Evolutionary conservation across 1,284 basidiomycete genomes (phyloP).

Genomic region (Farysia itapuensis): DNA sequence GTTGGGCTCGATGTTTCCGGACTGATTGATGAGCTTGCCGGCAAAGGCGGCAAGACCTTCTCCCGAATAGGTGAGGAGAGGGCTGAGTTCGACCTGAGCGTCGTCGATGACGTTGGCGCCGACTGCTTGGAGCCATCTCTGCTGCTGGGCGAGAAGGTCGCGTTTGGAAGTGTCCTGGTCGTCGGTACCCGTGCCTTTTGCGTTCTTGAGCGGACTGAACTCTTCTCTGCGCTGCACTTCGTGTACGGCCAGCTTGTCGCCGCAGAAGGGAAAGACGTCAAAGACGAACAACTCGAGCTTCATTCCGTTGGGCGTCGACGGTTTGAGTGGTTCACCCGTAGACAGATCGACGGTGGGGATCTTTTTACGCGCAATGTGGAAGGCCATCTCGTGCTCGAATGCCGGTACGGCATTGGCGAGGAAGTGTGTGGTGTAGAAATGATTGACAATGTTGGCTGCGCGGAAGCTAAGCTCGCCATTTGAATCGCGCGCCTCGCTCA

Average conservation of each 20-base stretch:
- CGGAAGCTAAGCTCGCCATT: conserved; percentile 76
- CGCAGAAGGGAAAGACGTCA: conserved; percentile 94
- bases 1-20: conserved; percentile 37
- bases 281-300: conserved; percentile 99
- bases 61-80: conserved; percentile 82
- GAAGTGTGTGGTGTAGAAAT: conserved; percentile 92
- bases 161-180: conserved; percentile 84
- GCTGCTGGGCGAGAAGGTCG: conserved; percentile 88
- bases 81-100: conserved; percentile 87
- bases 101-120: conserved; percentile 73
- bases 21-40: conserved; percentile 71
- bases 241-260: conserved; percentile 72
- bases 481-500: conserved; percentile 75
- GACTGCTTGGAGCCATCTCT: conserved; percentile 75
- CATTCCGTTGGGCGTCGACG: conserved; percentile 92
- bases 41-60: conserved; percentile 81
- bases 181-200: conserved; percentile 89
- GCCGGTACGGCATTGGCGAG: conserved; percentile 72
- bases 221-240: conserved; percentile 87
- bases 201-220: conserved; percentile 97
- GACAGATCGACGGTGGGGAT: conserved; percentile 71
- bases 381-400: conserved; percentile 87
- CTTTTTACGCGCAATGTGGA: conserved; percentile 98
- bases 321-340: conserved; percentile 70
- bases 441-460: conserved; percentile 96